Percentiles rank a stretch among this genome's conserved stretches.
phyloP scores from a whole-genome alignment of 768 basidiomycete species.

The Cystobasidium tubakii region DNA sequence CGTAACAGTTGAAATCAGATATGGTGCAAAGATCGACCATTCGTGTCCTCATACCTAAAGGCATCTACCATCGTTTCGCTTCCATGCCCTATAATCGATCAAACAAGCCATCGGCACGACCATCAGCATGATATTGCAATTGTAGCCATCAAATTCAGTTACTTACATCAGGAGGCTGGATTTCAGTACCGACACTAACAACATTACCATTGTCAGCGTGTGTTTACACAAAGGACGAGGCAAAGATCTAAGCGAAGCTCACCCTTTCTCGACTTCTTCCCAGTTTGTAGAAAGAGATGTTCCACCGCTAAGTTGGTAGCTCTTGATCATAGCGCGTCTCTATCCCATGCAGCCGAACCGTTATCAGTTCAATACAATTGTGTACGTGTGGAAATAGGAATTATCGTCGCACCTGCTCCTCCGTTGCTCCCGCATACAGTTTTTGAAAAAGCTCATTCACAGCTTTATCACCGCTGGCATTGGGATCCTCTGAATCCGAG shows the following conservation, averaged over 20 bases:
- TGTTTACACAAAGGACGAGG: too few species aligned
- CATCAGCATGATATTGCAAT: too few species aligned
- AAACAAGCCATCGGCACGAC: background rate
- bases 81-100: background rate
- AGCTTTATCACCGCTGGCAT: slow-evolving; percentile 77
- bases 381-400: background rate
- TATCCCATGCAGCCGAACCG: too few species aligned
- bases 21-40: too few species aligned
- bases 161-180: slow-evolving; percentile 15
- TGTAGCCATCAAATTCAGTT: too few species aligned
- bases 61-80: background rate
- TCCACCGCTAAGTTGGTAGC: slow-evolving; percentile 59
- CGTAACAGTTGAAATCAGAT: too few species aligned
- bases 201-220: too few species aligned
- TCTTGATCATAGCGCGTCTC: slow-evolving; percentile 94
- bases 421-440: slow-evolving; percentile 82
- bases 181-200: slow-evolving; percentile 1
- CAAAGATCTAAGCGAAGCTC: too few species aligned
- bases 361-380: too few species aligned
- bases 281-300: slow-evolving; percentile 94
- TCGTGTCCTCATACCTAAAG: too few species aligned
- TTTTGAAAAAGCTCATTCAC: slow-evolving; percentile 60
- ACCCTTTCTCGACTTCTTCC: slow-evolving; percentile 69
- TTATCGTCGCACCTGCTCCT: slow-evolving; percentile 53
- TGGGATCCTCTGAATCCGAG: slow-evolving; percentile 70